phyloP scores from a whole-genome alignment of 345 rosid genomes.

The Acer yangbiense region DNA sequence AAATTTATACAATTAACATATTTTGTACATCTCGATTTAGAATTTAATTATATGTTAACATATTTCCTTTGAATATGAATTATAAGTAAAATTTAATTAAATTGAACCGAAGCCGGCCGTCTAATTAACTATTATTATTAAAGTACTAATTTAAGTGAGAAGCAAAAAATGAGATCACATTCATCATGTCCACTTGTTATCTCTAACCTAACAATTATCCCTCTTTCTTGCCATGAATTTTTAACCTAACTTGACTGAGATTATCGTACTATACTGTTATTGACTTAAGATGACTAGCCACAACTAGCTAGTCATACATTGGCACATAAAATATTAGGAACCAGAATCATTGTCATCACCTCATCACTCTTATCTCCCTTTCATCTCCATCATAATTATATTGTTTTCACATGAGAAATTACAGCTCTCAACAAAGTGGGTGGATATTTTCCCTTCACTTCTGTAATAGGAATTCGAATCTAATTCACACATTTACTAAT shows the following conservation, averaged over 20 bases:
- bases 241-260: conserved; percentile 27
- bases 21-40: too few species aligned
- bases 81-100: too few species aligned
- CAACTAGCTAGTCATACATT: background rate
- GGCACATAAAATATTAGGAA: background rate
- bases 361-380: background rate
- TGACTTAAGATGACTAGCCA: conserved; percentile 11
- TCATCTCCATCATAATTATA: background rate
- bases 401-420: too few species aligned
- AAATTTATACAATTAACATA: background rate
- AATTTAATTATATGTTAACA: too few species aligned
- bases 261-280: background rate
- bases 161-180: conserved; percentile 6
- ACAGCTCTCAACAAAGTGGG: too few species aligned
- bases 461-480: too few species aligned
- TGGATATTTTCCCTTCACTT: too few species aligned
- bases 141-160: conserved; percentile 13
- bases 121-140: background rate
- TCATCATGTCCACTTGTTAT: conserved; percentile 12
- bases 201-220: conserved; percentile 21
- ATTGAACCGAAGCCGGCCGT: background rate
- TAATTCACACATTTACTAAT: too few species aligned
- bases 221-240: background rate
- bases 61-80: too few species aligned
- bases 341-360: background rate